These are phyloP conservation scores for Geosiphon pyriformis DNA, from an alignment of 192 early-diverging fungal species.

Conservation along the genomic window DNA sequence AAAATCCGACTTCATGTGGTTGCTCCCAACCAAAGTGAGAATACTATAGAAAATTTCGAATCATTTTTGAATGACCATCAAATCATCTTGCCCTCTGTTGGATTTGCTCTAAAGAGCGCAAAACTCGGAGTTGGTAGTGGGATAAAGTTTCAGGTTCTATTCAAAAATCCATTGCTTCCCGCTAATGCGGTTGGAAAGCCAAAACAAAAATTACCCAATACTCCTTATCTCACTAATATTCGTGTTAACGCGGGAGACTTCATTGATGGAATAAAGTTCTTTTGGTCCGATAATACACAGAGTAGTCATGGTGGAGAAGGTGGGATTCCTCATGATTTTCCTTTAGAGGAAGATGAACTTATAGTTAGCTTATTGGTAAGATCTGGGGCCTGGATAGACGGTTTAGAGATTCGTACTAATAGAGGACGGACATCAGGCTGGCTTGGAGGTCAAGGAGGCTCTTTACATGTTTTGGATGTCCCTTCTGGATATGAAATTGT, in stretches of 20 bases:
- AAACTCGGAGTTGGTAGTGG: slow-evolving; percentile 6
- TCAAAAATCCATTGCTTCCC: slow-evolving; percentile 1
- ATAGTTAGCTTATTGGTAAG: slow-evolving; percentile 43
- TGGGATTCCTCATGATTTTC: slow-evolving; percentile 32
- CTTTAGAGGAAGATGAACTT: slow-evolving; percentile 42
- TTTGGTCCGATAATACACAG: slow-evolving; percentile 39
- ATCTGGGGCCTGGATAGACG: slow-evolving; percentile 59
- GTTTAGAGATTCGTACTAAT: slow-evolving; percentile 49
- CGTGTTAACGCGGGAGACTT: slow-evolving; percentile 39
- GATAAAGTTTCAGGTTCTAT: slow-evolving; percentile 10
- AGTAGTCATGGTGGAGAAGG: slow-evolving; percentile 37
- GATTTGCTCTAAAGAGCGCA: slow-evolving; percentile 15
- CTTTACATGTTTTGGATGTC: slow-evolving; percentile 35
- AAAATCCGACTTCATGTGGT: background rate
- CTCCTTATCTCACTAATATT: slow-evolving; percentile 11
- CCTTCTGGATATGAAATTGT: slow-evolving; percentile 48
- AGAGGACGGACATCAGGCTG: slow-evolving; percentile 47
- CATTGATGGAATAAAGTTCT: slow-evolving; percentile 48
- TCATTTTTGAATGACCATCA: background rate
- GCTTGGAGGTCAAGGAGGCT: slow-evolving; percentile 52
- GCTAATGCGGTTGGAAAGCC: background rate
- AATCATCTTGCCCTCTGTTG: slow-evolving; percentile 4
- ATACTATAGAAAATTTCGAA: background rate
- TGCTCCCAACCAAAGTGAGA: slow-evolving; percentile 10
- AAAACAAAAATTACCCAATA: background rate